Evolutionary conservation across 1,139 yeast species (phyloP).

Genomic region (Schwanniomyces etchellsii): DNA sequence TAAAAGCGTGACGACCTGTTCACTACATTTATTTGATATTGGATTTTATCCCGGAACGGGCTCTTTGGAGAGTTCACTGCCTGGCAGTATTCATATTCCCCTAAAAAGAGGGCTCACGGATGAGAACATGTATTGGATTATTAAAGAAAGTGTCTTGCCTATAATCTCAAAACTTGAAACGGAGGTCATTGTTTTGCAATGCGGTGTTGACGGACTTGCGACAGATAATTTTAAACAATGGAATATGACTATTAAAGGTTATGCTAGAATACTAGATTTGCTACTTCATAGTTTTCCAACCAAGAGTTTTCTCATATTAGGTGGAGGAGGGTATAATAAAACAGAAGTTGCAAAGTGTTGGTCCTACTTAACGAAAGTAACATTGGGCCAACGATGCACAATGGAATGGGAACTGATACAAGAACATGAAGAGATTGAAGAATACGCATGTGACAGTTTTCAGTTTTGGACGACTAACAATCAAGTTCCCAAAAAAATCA

Average conservation of each 20-base stretch:
- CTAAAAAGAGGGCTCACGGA: conserved; percentile 53
- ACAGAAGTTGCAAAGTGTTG: conserved; percentile 61
- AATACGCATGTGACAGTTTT: conserved; percentile 41
- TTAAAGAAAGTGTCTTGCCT: conserved; percentile 40
- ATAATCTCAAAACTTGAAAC: conserved; percentile 35
- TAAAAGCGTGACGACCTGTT: conserved; percentile 52
- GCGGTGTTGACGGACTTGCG: conserved; percentile 68
- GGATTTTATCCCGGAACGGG: conserved; percentile 82
- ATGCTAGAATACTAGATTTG: conserved; percentile 28
- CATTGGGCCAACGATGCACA: conserved; percentile 10
- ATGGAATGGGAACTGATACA: conserved; percentile 40
- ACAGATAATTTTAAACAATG: conserved; percentile 57
- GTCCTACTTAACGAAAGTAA: conserved; percentile 47
- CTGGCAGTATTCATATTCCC: conserved; percentile 51
- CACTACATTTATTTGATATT: conserved; percentile 56
- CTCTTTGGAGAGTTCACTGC: conserved; percentile 17
- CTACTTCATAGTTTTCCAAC: conserved; percentile 21
- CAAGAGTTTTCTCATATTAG: conserved; percentile 45
- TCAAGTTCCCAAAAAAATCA: conserved; percentile 22
- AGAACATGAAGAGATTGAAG: conserved; percentile 43
- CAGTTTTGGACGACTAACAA: conserved; percentile 43
- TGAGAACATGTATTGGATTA: conserved; percentile 27
- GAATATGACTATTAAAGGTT: conserved; percentile 58
- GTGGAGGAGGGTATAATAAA: conserved; percentile 78
- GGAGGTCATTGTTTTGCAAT: conserved; percentile 54